Evolutionary conservation across 495 filamentous ascomycete genomes (phyloP).

Genomic region (Penicillium parvum): DNA sequence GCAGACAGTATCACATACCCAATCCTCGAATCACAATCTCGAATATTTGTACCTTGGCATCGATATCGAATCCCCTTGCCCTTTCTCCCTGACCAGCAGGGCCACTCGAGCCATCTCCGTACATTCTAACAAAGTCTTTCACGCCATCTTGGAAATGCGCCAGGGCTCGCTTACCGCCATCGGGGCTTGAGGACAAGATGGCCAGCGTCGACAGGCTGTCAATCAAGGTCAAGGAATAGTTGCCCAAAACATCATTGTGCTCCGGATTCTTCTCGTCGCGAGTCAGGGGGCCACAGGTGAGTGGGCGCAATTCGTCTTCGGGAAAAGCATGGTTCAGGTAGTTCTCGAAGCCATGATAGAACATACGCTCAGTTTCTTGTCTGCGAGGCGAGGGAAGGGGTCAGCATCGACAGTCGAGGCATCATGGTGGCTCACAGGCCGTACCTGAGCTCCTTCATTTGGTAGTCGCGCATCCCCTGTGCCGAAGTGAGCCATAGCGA

Average conservation of each 20-base stretch:
- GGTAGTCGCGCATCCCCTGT: slow-evolving; percentile 38
- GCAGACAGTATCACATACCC: slow-evolving; percentile 30
- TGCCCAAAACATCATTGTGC: slow-evolving; percentile 92
- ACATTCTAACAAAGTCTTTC: slow-evolving; percentile 71
- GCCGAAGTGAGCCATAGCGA: slow-evolving; percentile 38
- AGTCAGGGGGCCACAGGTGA: slow-evolving; percentile 77
- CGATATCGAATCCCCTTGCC: slow-evolving; percentile 85
- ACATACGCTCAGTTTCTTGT: slow-evolving; percentile 83
- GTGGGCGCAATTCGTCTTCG: slow-evolving; percentile 89
- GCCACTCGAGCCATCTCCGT: slow-evolving; percentile 76
- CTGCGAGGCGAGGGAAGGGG: slow-evolving; percentile 26
- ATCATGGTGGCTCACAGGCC: background rate
- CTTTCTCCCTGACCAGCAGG: slow-evolving; percentile 65
- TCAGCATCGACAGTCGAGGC: slow-evolving; percentile 5
- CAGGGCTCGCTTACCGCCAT: slow-evolving; percentile 57
- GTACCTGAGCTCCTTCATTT: slow-evolving; percentile 42
- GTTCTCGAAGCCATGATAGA: slow-evolving; percentile 95
- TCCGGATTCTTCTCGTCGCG: slow-evolving; percentile 80
- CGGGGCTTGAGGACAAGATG: slow-evolving; percentile 71
- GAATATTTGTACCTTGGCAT: slow-evolving; percentile 97
- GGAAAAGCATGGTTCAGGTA: slow-evolving; percentile 94
- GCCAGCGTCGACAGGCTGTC: slow-evolving; percentile 93
- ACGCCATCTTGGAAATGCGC: slow-evolving; percentile 78
- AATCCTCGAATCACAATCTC: slow-evolving; percentile 94
- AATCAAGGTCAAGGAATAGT: slow-evolving; percentile 92